phyloP scores from a whole-genome alignment of 2,329 filamentous ascomycete genomes.

The Phaeosphaeriaceae sp. region DNA sequence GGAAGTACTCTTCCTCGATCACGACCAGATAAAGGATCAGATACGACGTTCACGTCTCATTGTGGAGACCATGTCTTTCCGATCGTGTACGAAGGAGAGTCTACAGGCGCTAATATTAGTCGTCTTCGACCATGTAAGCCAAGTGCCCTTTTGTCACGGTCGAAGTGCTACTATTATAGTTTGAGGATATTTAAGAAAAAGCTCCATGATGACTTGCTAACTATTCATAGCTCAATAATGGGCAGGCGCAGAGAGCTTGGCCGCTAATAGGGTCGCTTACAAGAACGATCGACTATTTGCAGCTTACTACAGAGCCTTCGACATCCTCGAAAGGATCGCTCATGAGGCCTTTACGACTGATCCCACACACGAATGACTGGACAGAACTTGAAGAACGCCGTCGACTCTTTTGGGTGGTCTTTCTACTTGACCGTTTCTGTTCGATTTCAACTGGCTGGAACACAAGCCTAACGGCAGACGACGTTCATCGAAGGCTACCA shows the following conservation, averaged over 20 bases:
- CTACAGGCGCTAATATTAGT: slow-evolving; percentile 41
- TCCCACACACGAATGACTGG: slow-evolving; percentile 37
- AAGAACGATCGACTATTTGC: slow-evolving; percentile 42
- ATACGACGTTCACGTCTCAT: slow-evolving; percentile 36
- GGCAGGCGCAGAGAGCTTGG: slow-evolving; percentile 37
- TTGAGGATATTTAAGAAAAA: background rate
- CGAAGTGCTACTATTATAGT: background rate
- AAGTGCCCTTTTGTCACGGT: background rate
- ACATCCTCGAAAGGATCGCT: slow-evolving; percentile 32
- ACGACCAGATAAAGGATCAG: slow-evolving; percentile 34
- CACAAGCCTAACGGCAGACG: slow-evolving; percentile 42
- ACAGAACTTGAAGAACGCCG: slow-evolving; percentile 42
- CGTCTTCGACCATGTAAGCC: slow-evolving; percentile 40
- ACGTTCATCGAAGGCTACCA: slow-evolving; percentile 41
- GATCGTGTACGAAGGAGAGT: slow-evolving; percentile 36
- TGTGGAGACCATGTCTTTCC: slow-evolving; percentile 37
- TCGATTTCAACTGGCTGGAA: slow-evolving; percentile 44
- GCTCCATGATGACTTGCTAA: background rate
- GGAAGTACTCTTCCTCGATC: slow-evolving; percentile 28
- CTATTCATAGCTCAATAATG: slow-evolving; percentile 35
- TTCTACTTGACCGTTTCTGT: slow-evolving; percentile 43
- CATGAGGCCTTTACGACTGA: slow-evolving; percentile 37
- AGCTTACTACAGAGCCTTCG: slow-evolving; percentile 39
- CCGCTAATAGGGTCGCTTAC: slow-evolving; percentile 44
- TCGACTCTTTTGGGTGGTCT: slow-evolving; percentile 43